Percentiles rank a stretch among this genome's conserved stretches.
These are phyloP conservation scores for Chalara sp. DNA, from an alignment of 2,329 filamentous ascomycete species.

Conservation along the genomic window DNA sequence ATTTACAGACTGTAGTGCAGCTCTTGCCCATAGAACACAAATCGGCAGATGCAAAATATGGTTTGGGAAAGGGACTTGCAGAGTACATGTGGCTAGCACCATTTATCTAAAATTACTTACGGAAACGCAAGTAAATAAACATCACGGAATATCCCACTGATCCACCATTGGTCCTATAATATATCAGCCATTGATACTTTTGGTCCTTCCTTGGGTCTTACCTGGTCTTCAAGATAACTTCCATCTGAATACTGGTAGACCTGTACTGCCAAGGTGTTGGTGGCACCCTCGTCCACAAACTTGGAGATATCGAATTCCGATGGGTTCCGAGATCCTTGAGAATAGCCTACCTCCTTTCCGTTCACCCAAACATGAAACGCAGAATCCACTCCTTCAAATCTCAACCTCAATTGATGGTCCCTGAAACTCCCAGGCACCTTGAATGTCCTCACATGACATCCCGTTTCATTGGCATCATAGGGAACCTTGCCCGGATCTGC, in stretches of 20 bases:
- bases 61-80: too few species aligned
- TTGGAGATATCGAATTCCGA: slow-evolving; percentile 51
- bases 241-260: slow-evolving; percentile 52
- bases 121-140: slow-evolving; percentile 45
- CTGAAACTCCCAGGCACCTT: slow-evolving; percentile 35
- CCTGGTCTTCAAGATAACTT: slow-evolving; percentile 48
- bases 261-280: slow-evolving; percentile 36
- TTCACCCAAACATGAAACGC: slow-evolving; percentile 53
- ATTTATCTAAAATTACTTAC: too few species aligned
- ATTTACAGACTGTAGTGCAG: too few species aligned
- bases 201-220: slow-evolving; percentile 1
- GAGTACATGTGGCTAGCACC: too few species aligned
- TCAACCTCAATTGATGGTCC: slow-evolving; percentile 38
- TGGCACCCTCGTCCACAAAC: slow-evolving; percentile 24
- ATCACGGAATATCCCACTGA: slow-evolving; percentile 47
- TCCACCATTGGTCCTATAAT: slow-evolving; percentile 43
- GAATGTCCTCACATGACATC: slow-evolving; percentile 44
- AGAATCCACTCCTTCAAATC: slow-evolving; percentile 52
- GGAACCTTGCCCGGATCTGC: slow-evolving; percentile 47
- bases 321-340: slow-evolving; percentile 49
- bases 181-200: not conserved
- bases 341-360: slow-evolving; percentile 46
- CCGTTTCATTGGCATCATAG: slow-evolving; percentile 43
- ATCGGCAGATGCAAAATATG: too few species aligned
- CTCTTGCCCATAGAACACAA: too few species aligned